Evolutionary conservation across 345 rosid species (phyloP), one percentile per base, ranked within the genome.

Genomic region (Rubroshorea leprosula): DNA sequence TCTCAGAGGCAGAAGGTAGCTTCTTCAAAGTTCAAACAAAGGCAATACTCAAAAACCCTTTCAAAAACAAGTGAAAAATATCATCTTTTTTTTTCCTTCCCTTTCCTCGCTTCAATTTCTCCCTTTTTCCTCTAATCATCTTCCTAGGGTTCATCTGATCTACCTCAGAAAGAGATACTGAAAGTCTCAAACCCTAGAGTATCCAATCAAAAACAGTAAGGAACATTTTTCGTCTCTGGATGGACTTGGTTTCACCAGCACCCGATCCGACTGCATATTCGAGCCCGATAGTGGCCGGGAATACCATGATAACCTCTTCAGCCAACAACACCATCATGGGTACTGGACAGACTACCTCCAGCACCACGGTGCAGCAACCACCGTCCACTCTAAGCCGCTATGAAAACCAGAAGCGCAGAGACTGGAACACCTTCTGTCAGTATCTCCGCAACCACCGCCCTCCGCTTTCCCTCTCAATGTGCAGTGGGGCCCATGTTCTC

Each of bases 341-440:
- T n/a, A n/a, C n/a, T n/a, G n/a, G n/a, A n/a, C n/a, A n/a, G n/a
- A 23, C 54, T 29, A 26, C 27, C 18, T 16, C 45, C 25, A 54
- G 14, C 49, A 49, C 50, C 49, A 43, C 55, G 12, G 23, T 74
- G 3, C 64, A 77, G 23, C 64, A 78, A 16, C 57, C 82, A 21
- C 59, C 90, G 13, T 65, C 71, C 5, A 76, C 83, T 3, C 82
- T 83, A 5, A 85, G 93, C 78, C 83, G 96, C 49, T 88, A 88
- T 31, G 93, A 85, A 74, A 88, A 85, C 71, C 96, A 88, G 53
- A 88, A 88, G 75, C 63, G 96, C 20, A 70, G 96, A 45, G 96
- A 88, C 73, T 88, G 96, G 96, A 85, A 88, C 77, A 88, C 96
- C 25, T 88, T 88, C 75, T 85, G 96, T 52, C 96, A 88, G 67